Base-by-base conservation (phyloP, 352 stramenopile species). In the Phytophthora foliorum region DNA sequence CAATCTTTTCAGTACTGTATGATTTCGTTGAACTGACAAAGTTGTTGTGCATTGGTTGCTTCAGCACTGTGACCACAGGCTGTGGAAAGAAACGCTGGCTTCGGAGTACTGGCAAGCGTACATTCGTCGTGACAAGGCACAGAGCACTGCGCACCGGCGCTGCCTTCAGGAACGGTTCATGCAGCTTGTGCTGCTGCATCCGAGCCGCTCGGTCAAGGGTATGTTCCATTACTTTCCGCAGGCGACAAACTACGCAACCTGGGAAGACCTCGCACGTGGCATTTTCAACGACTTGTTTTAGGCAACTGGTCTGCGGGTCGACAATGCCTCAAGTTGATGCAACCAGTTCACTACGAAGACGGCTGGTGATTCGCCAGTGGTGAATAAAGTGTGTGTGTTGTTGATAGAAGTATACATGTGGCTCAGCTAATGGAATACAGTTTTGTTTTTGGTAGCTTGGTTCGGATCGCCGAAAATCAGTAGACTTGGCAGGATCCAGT, bases 101-200 rank as follows among this genome's bases (percentile, higher is more conserved):
- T 85, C 85, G 11, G 57, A 78, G 24, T 93, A 95, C 59, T 96
- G 89, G 89, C 82, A 90, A 65, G 29, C 62, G 22, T 95, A 95
- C 63, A 81, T 93, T 24, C 55, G 39, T 24, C 61, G 71, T n/a
- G 81, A 91, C 25, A 77, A 61, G 38, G 32, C 6, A 52, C 61
- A 45, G 41, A 56, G 34, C 34, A 19, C 36, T 51, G 61, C 53
- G n/a, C 45, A 63, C 32, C 74, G 77, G 7, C 74, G 68, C 53
- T 63, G 64, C 3, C 61, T 91, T 25, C 73, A 77, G 10, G 81
- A 93, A 56, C 88, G 88, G 6, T 88, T 95, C 51, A 60, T 95
- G n/a, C 75, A 85, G 45, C 68, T 96, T 44, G 80, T 90, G 34
- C 67, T 96, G 27, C 62, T 96, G 17, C 86, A 96, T 62, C 87